Conservation (phyloP, 2,329 filamentous ascomycete genomes). For the Claviceps spartinae region DNA sequence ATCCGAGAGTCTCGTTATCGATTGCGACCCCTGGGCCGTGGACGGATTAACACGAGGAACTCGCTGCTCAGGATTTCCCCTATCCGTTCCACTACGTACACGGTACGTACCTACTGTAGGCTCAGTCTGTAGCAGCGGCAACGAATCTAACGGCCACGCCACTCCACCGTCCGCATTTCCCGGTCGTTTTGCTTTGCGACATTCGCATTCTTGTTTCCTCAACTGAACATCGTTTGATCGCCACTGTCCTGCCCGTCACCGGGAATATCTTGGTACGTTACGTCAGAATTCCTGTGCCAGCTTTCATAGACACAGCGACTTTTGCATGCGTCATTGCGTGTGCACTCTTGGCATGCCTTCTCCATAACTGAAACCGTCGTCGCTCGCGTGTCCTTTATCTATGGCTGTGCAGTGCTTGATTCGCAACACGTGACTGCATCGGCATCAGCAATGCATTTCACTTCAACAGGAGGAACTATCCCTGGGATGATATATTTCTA, state of each 20-base stretch:
- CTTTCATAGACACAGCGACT: background rate
- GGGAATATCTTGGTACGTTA: slow-evolving; percentile 1
- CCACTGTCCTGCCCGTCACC: background rate
- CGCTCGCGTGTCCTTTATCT: background rate
- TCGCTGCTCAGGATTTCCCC: background rate
- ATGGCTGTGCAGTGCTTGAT: background rate
- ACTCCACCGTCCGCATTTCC: background rate
- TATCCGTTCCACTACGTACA: background rate
- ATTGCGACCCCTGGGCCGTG: background rate
- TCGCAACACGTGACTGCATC: background rate
- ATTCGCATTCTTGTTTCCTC: background rate
- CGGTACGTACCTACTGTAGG: background rate
- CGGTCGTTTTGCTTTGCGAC: slow-evolving; percentile 1
- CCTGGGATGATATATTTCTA: background rate
- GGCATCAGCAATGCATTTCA: background rate
- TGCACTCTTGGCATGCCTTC: background rate
- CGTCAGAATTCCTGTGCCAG: background rate
- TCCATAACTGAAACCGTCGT: background rate
- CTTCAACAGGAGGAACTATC: background rate
- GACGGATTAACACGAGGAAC: background rate
- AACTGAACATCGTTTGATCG: background rate
- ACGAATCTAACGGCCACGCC: background rate
- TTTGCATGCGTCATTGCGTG: background rate
- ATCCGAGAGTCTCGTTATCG: background rate
- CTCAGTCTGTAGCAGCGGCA: background rate